Evolutionary conservation across 202 grass and related monocot genomes (phyloP).

Genomic region (Bolboschoenoplectus hybrid): DNA sequence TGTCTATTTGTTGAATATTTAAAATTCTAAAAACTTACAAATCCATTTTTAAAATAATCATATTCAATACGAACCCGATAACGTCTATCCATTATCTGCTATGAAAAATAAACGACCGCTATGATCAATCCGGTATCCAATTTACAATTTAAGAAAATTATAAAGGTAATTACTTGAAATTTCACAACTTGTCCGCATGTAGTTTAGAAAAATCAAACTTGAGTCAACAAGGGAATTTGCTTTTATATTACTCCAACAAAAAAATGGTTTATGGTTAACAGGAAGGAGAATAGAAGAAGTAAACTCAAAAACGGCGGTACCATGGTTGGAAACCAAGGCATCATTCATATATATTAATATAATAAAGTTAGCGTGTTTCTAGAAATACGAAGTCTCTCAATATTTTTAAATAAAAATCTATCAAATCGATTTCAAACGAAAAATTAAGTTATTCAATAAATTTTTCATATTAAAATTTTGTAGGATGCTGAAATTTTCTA

Average conservation of each 20-base stretch:
- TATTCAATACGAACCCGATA: neutral
- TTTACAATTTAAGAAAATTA: neutral
- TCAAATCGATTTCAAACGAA: too few species aligned
- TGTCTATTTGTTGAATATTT: neutral
- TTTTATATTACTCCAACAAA: neutral
- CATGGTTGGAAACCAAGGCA: neutral
- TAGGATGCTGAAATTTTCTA: neutral
- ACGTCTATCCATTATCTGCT: too few species aligned
- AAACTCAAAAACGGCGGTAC: neutral
- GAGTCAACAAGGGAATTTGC: neutral
- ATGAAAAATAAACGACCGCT: too few species aligned
- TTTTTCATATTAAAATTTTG: neutral
- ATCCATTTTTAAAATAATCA: neutral
- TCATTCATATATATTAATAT: neutral
- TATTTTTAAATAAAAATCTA: too few species aligned
- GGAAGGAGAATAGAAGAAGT: neutral
- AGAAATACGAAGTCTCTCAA: too few species aligned
- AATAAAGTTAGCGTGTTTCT: neutral
- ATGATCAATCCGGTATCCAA: too few species aligned
- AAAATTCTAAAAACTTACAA: neutral
- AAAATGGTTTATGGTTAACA: neutral
- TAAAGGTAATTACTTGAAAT: neutral
- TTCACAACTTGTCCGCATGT: neutral
- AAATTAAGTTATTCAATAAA: neutral
- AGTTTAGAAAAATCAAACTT: neutral